Percentiles rank a stretch among this genome's conserved stretches.
Evolutionary conservation across 306 rosid genomes (phyloP).

Genomic region (Cotoneaster glaucophyllus): DNA sequence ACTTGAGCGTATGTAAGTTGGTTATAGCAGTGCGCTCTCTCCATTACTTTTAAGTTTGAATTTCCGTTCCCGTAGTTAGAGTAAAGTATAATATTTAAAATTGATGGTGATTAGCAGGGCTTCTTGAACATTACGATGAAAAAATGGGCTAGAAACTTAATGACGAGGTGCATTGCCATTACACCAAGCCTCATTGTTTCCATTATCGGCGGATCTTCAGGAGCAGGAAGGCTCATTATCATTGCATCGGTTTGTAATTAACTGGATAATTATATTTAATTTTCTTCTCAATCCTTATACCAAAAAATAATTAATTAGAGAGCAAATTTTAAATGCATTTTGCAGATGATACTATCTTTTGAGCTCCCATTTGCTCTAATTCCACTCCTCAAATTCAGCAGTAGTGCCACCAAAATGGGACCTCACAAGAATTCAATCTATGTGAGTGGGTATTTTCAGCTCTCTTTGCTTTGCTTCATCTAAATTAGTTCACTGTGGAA

Average conservation of each 20-base stretch:
- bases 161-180: constrained; percentile 76
- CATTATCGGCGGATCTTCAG: constrained; percentile 52
- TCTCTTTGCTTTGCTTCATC: no score
- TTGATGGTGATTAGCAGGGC: constrained; percentile 39
- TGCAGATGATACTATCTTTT: constrained; percentile 90
- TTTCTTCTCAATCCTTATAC: not conserved
- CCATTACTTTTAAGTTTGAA: not conserved
- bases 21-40: not conserved
- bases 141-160: constrained; percentile 58
- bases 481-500: not conserved
- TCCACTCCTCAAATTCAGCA: constrained; percentile 87
- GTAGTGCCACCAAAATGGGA: constrained; percentile 76
- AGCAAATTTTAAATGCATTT: not conserved
- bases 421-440: constrained; percentile 72
- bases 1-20: no score
- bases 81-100: not conserved
- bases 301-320: not conserved
- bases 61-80: not conserved
- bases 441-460: constrained; percentile 17
- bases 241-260: constrained; percentile 62
- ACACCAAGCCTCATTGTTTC: constrained; percentile 82
- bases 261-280: no score
- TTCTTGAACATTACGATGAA: constrained; percentile 85
- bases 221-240: constrained; percentile 48
- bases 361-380: constrained; percentile 86